phyloP scores from a whole-genome alignment of 257 asterid genomes.

The Salvia hispanica region DNA sequence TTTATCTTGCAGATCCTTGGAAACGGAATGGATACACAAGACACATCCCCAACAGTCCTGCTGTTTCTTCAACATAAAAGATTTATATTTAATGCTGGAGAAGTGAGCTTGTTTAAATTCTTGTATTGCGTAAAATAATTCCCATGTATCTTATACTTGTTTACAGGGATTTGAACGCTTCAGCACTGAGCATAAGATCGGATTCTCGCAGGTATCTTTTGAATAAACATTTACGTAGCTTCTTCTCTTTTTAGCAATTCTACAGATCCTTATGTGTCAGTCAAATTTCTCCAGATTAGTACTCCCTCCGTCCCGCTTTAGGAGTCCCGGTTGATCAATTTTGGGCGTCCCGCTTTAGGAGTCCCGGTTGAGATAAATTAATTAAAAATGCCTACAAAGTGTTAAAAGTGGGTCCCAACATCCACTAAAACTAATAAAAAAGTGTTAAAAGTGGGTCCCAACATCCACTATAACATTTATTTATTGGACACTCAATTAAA shows the following conservation, averaged over 20 bases:
- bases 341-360: no score
- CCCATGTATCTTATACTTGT: conserved; percentile 15
- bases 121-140: not conserved
- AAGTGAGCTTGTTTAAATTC: conserved; percentile 53
- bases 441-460: no score
- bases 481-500: no score
- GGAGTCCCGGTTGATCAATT: no score
- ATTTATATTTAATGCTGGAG: conserved; percentile 97
- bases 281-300: conserved; percentile 57
- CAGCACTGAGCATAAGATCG: conserved; percentile 90
- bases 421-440: no score
- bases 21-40: conserved; percentile 99
- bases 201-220: conserved; percentile 73
- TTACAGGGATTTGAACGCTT: conserved; percentile 94
- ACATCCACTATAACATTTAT: no score
- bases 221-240: not conserved
- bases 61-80: conserved; percentile 94
- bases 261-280: not conserved
- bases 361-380: no score
- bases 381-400: no score
- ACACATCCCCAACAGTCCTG: conserved; percentile 90
- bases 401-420: no score
- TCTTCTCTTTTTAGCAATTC: conserved; percentile 12
- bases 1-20: conserved; percentile 78
- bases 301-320: no score